Percentiles rank a stretch among this genome's conserved stretches.
phyloP scores from a whole-genome alignment of 352 stramenopile genomes.

The Pythium pyrilobum region DNA sequence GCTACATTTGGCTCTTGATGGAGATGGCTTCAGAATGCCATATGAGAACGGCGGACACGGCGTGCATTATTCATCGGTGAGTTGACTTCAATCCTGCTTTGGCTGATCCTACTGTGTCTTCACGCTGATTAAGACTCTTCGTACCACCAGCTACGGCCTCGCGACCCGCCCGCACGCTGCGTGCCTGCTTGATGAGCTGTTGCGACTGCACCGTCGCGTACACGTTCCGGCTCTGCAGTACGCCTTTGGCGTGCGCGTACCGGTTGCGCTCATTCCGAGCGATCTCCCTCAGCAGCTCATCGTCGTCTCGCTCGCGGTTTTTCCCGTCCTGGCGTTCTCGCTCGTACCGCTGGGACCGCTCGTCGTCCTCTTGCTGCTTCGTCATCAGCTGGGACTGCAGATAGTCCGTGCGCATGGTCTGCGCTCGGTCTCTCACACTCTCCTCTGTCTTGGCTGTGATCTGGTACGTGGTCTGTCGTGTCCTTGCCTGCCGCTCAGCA shows the following conservation, averaged over 20 bases:
- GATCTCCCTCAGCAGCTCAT: conserved; percentile 49
- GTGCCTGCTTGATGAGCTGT: conserved; percentile 27
- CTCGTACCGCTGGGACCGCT: conserved; percentile 22
- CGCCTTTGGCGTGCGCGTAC: conserved; percentile 44
- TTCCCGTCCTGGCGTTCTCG: conserved; percentile 33
- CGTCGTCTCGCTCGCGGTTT: conserved; percentile 39
- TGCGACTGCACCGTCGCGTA: conserved; percentile 57
- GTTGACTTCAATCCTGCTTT: too few species aligned
- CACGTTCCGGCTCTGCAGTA: conserved; percentile 55
- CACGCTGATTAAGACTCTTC: conserved; percentile 9
- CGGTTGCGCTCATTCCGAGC: conserved; percentile 62
- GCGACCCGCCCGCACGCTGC: background rate
- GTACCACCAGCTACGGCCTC: background rate
- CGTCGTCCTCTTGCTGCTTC: conserved; percentile 25
- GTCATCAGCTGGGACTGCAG: conserved; percentile 1
- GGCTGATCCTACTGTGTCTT: too few species aligned
- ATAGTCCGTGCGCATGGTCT: conserved; percentile 41
- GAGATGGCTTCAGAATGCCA: too few species aligned
- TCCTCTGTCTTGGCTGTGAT: conserved; percentile 36
- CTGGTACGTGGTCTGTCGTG: conserved; percentile 48
- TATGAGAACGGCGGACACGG: too few species aligned
- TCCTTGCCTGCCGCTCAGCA: conserved; percentile 46
- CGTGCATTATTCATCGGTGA: too few species aligned
- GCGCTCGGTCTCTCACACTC: conserved; percentile 29
- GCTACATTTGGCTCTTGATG: too few species aligned